Base-by-base conservation (phyloP, 306 rosid species). In the Ormosia emarginata region DNA sequence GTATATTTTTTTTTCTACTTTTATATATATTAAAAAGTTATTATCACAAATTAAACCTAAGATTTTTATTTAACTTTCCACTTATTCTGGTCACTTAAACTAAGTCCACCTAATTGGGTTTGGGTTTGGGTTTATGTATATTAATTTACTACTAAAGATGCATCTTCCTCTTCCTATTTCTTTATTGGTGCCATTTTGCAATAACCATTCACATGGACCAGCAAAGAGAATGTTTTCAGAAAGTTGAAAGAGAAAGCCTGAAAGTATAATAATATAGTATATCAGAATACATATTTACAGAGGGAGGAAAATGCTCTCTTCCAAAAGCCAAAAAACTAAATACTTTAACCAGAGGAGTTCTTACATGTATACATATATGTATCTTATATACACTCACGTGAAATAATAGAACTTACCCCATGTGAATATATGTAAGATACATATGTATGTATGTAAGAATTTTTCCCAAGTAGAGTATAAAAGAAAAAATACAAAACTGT, bases 401-500 rank as follows among this genome's bases (percentile, higher is more conserved):
- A n/a, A n/a, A n/a, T n/a, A n/a, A n/a, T n/a, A n/a, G n/a, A n/a
- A n/a, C n/a, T n/a, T n/a, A n/a, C n/a, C n/a, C n/a, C n/a, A n/a
- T n/a, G n/a, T n/a, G n/a, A n/a, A n/a, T n/a, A n/a, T n/a, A n/a
- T n/a, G n/a, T n/a, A n/a, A n/a, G n/a, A n/a, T n/a, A n/a, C n/a
- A n/a, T n/a, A n/a, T n/a, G n/a, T n/a, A n/a, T n/a, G n/a, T n/a
- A n/a, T n/a, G n/a, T n/a, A n/a, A n/a, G n/a, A n/a, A n/a, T n/a
- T n/a, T n/a, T n/a, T n/a, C n/a, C 61, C 78, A 14, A 59, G 39
- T 2, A 44, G 47, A 7, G 65, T 29, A 18, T 24, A 30, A 15
- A 55, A 8, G 29, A 9, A 63, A 73, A 57, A 50, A 84, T n/a
- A 49, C 57, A 83, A 83, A 39, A 80, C 4, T 59, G 13, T 80